Base-by-base conservation (phyloP, 2,329 filamentous ascomycete genomes). In the Furcasterigmium sp. region DNA sequence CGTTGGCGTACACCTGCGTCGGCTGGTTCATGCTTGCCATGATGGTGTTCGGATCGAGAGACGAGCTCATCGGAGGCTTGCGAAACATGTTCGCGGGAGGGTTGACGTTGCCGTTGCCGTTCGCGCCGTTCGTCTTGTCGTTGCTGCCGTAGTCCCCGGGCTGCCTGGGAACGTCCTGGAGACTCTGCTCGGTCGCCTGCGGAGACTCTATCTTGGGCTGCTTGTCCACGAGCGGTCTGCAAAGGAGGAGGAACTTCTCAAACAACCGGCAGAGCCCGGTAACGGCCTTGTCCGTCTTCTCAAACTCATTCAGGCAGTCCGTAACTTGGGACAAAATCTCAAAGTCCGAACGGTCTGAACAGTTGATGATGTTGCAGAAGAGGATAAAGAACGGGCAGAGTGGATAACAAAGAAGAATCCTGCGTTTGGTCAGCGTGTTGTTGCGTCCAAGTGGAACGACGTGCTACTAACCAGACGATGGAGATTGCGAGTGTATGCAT, bases 311-410 rank as follows among this genome's bases (percentile, higher is more conserved):
- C 8, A 40, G 38, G 17, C 18, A 19, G 14, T 40, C 14, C 9
- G 38, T 40, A 14, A 30, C 29, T n/a, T 40, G 26, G 3, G 18
- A 19, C 15, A 40, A 28, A 11, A 40, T 17, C n/a, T 40, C 18
- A 30, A 30, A 40, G 26, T 40, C 38, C n/a, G 28, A 30, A 7
- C 17, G 26, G 26, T 32, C 38, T 8, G 38, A 32, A 7, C 28
- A 25, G 23, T 40, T 40, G 28, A 40, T 30, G 26, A 40, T 28
- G 18, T 40, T 29, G 28, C 38, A 40, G 28, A 40, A 40, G 38
- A 40, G 26, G 17, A 40, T 40, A 28, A 40, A 40, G 11, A 40
- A 40, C 4, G 38, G 38, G 38, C 15, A 40, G 9, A 40, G 38
- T 17, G 38, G 38, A 13, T 40, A 32, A 8, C 28, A 40, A 10